Evolutionary conservation across 768 basidiomycete species (phyloP), one percentile per base, ranked within the genome.

Genomic region (Royoungia palumana): DNA sequence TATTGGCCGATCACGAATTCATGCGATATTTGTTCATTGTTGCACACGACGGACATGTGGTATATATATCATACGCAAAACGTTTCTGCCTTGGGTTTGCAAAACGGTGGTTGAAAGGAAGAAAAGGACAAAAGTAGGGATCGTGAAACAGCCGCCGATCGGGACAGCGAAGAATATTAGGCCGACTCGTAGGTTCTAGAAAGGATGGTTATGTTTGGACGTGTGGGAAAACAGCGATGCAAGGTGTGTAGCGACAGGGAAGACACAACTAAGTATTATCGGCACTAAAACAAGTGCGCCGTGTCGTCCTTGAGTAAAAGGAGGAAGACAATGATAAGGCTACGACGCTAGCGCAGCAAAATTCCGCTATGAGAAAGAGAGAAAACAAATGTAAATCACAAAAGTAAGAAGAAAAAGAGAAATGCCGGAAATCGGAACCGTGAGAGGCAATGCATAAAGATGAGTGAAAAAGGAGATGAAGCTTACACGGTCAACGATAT

Each of bases 191-290:
- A 64, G 44, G 46, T 41, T 61, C 54, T 61, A 59, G 42, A 45
- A 56, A 49, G 53, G 64, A 66, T 57, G 27, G 61, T 61, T 54
- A 55, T 60, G 22, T 54, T 60, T 56, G 53, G 48, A 53, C 46
- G 52, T 52, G 52, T 42, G 57, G 46, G 53, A 56, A 54, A 62
- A 62, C 66, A 66, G 62, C 55, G 51, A 66, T 66, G 67, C 58
- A 69, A 56, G n/a, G 42, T 38, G 14, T 45, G 58, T 57, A 61
- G 50, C 46, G 61, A 67, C 54, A 54, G 60, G 65, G 47, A 44
- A 46, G 51, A 59, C 51, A 56, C 55, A 52, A 55, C 44, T 42
- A 55, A 40, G 58, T 50, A 63, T 69, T 61, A 67, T 32, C 45
- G 55, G 67, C 61, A 55, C 36, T 32, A 44, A 49, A 52, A 56